These are phyloP conservation scores for Saussurea involucrata DNA, from an alignment of 129 eudicot genomes.

Conservation along the genomic window DNA sequence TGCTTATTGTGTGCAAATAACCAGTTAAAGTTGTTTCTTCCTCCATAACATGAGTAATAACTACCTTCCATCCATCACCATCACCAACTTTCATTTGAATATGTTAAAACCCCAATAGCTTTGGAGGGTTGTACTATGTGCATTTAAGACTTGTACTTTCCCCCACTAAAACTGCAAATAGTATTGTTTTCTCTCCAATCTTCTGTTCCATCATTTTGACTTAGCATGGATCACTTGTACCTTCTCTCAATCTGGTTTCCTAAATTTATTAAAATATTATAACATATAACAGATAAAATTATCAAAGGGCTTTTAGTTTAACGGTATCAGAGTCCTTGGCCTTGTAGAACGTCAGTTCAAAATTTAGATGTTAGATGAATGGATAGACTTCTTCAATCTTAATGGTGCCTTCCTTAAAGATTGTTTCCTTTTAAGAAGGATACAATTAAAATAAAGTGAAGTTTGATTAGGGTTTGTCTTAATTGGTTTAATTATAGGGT, in stretches of 20 bases:
- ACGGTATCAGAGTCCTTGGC: too few species aligned
- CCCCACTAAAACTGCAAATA: neutral
- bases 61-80: conserved; percentile 21
- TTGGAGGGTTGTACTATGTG: conserved; percentile 21
- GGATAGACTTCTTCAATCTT: too few species aligned
- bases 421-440: too few species aligned
- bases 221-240: neutral
- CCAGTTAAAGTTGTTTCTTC: conserved; percentile 19
- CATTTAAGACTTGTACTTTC: conserved; percentile 7
- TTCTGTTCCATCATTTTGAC: conserved; percentile 20
- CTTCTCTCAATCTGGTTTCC: neutral
- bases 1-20: conserved; percentile 21
- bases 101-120: conserved; percentile 9
- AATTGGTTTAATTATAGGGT: too few species aligned
- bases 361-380: too few species aligned
- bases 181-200: conserved; percentile 14
- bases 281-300: too few species aligned
- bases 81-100: conserved; percentile 1
- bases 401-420: too few species aligned
- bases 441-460: too few species aligned
- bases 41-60: conserved; percentile 11
- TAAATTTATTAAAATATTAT: neutral
- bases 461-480: neutral
- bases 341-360: too few species aligned
- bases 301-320: too few species aligned